A percentile compares a stretch with the other conserved stretches of the same genome.
Evolutionary conservation across 176 grass and related monocot genomes (phyloP).

Genomic region (Triticum monococcum): DNA sequence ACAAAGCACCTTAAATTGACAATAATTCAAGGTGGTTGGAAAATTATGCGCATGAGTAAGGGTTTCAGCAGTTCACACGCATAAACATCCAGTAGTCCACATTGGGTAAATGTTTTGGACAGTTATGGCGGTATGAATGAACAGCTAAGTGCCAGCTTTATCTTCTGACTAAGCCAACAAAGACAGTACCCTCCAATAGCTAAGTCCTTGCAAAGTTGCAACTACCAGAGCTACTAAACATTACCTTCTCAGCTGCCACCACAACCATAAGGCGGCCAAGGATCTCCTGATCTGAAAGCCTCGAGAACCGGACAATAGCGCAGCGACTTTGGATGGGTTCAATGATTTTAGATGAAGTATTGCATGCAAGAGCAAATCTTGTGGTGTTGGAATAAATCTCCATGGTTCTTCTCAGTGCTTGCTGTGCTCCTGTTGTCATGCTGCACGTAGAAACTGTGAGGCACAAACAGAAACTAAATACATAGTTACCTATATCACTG

Average conservation of each 20-base stretch:
- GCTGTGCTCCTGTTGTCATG: conserved; percentile 95
- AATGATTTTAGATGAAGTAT: conserved; percentile 97
- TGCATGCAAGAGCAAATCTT: conserved; percentile 91
- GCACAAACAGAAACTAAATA: background rate
- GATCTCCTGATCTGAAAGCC: conserved; percentile 93
- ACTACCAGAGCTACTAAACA: background rate
- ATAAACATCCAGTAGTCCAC: background rate
- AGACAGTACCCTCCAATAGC: background rate
- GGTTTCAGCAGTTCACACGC: background rate
- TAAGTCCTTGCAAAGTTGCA: background rate
- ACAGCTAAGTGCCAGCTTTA: background rate
- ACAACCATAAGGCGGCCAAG: conserved; percentile 85
- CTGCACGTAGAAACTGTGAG: conserved; percentile 41
- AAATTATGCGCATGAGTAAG: background rate
- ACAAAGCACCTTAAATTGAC: background rate
- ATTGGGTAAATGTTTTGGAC: background rate
- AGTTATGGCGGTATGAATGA: background rate
- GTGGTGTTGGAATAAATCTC: conserved; percentile 99
- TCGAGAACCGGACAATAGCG: conserved; percentile 89
- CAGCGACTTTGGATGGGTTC: conserved; percentile 99
- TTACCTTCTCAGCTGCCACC: conserved; percentile 89
- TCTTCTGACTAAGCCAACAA: background rate
- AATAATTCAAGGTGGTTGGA: background rate
- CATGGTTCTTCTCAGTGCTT: conserved; percentile 95
- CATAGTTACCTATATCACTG: background rate